Evolutionary conservation across 2,329 filamentous ascomycete species (phyloP), one percentile per base, ranked within the genome.

Genomic region (Pseudocercospora fuligena): DNA sequence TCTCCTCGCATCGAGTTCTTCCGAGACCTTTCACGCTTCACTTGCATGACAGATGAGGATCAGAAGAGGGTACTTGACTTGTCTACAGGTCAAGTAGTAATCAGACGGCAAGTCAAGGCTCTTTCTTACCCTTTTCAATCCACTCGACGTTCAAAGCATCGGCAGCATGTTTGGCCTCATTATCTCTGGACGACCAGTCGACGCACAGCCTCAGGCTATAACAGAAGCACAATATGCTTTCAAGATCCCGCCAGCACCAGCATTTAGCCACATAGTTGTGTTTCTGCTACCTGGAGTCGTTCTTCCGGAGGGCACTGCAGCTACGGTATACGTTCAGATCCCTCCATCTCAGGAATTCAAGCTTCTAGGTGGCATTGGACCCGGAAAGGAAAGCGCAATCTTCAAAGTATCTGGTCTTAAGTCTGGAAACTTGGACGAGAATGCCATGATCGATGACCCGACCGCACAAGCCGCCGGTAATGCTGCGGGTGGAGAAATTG

Each of bases 331-430:
- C 81, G 87, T 97, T 57, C 90, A 94, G 70, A 82, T 90, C n/a
- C 87, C 88, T 2, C 80, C 81, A 8, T 73, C 80, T 62, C 79
- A 72, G 78, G 87, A 90, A 56, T 97, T 97, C 82, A 89, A 86
- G 67, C 92, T 99, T 74, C 88, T 98, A 4, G 95, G 96, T 69
- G 95, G 90, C 58, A 89, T 99, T 64, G 94, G 92, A 1, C 90
- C 92, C 40, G 93, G 94, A 64, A 97, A 97, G 77, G 93, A 95
- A 73, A 94, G 91, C 72, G 93, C 94, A 40, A 91, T 98, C 65
- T 97, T 98, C 84, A 93, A 92, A 78, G 83, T 97, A 70, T 85
- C 83, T 58, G 79, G 78, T 0, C 73, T 79, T 19, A 80, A 78
- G 72, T 43, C 78, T 68, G 61, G 79, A 72, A 84, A 81, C 76